A percentile compares a stretch with the other conserved stretches of the same genome.
These are phyloP conservation scores for Trebouxia sp. DNA, from an alignment of 139 green algal genomes.

Conservation along the genomic window DNA sequence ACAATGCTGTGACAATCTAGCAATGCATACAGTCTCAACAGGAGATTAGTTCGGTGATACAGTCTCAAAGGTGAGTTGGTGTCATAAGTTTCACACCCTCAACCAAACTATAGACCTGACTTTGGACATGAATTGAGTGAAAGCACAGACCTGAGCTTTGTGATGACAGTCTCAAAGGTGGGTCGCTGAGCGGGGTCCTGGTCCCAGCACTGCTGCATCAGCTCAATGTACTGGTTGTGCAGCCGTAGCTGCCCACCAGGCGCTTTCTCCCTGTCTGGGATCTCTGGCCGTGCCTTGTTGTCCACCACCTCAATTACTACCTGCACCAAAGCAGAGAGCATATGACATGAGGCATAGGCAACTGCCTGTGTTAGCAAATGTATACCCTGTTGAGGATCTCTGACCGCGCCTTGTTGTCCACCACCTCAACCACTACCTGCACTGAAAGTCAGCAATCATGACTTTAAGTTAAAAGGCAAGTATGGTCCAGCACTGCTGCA, in stretches of 20 bases:
- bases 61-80: no score
- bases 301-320: slow-evolving; percentile 38
- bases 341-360: background rate
- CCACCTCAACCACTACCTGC: no score
- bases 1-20: no score
- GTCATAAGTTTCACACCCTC: no score
- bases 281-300: slow-evolving; percentile 13
- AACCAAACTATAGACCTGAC: no score
- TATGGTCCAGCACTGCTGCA: slow-evolving; percentile 35
- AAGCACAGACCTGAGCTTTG: slow-evolving; percentile 11
- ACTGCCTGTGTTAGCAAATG: slow-evolving; percentile 3
- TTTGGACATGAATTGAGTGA: background rate
- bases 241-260: background rate
- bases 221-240: background rate
- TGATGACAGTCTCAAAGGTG: slow-evolving; percentile 29
- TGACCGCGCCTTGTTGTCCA: no score
- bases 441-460: no score
- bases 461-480: no score
- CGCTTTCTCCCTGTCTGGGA: slow-evolving; percentile 3
- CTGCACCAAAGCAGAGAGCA: background rate
- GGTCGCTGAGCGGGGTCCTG: background rate
- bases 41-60: no score
- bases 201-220: slow-evolving; percentile 34
- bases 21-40: no score
- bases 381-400: background rate